Evolutionary conservation across 2,329 filamentous ascomycete species (phyloP).

Genomic region (Plenodomus biglobosus): DNA sequence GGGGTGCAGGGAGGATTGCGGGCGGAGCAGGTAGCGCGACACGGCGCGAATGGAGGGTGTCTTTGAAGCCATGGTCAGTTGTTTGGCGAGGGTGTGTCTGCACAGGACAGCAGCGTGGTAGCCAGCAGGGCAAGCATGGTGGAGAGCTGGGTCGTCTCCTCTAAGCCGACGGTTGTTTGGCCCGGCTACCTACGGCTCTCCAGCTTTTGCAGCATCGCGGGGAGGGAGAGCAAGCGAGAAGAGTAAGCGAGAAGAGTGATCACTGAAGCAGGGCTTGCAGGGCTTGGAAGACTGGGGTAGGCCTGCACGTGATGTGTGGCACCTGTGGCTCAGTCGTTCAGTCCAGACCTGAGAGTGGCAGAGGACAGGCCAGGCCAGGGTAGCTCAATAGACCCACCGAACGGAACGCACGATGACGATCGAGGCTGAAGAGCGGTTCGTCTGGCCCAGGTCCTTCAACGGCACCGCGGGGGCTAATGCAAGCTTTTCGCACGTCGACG

Average conservation of each 20-base stretch:
- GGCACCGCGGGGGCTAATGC: neutral
- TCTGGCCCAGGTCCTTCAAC: neutral
- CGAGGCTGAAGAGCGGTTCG: neutral
- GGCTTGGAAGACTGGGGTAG: neutral
- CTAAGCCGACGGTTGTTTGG: slow-evolving; percentile 16
- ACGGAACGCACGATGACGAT: neutral
- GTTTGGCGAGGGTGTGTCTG: slow-evolving; percentile 1
- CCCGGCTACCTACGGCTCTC: slow-evolving; percentile 26
- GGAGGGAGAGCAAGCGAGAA: neutral
- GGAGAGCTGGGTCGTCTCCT: slow-evolving; percentile 2
- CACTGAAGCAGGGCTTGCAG: no score
- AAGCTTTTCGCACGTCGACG: neutral
- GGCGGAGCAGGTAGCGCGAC: slow-evolving; percentile 34
- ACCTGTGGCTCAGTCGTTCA: neutral
- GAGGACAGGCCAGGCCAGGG: no score
- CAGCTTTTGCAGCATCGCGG: slow-evolving; percentile 10
- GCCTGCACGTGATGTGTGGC: neutral
- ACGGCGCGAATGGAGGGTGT: slow-evolving; percentile 36
- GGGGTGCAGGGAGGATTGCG: slow-evolving; percentile 28
- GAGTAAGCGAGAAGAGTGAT: no score
- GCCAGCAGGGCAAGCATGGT: slow-evolving; percentile 7
- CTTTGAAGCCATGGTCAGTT: slow-evolving; percentile 29
- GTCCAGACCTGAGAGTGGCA: no score
- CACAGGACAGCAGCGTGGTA: neutral
- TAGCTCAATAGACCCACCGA: no score